Percentiles rank a stretch among this genome's conserved stretches.
Evolutionary conservation across 805 yeast species (phyloP).

Genomic region (Pichia exigua): DNA sequence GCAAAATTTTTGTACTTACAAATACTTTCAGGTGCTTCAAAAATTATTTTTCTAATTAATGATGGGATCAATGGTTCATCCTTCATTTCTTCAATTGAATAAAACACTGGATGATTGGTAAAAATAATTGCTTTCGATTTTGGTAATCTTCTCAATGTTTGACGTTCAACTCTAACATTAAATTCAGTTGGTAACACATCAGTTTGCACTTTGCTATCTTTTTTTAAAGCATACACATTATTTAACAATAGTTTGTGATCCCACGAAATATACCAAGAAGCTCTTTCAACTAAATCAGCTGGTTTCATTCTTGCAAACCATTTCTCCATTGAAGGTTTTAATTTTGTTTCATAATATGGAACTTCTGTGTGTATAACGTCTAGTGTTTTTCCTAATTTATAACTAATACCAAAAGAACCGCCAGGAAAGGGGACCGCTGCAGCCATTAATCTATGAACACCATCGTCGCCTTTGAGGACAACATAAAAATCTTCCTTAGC

Average conservation of each 20-base stretch:
- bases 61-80: slow-evolving; percentile 74
- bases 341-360: slow-evolving; percentile 60
- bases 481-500: slow-evolving; percentile 72
- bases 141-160: slow-evolving; percentile 61
- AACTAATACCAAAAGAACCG: slow-evolving; percentile 57
- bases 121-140: slow-evolving; percentile 58
- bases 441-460: slow-evolving; percentile 55
- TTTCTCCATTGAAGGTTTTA: slow-evolving; percentile 63
- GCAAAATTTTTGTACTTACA: slow-evolving; percentile 57
- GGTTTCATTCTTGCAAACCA: slow-evolving; percentile 61
- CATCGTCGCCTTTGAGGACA: slow-evolving; percentile 47
- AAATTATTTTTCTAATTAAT: slow-evolving; percentile 50
- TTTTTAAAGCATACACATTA: slow-evolving; percentile 43
- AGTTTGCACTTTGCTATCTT: slow-evolving; percentile 39
- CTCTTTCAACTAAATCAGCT: slow-evolving; percentile 60
- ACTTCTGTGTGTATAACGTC: slow-evolving; percentile 62
- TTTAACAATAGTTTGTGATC: slow-evolving; percentile 54
- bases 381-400: slow-evolving; percentile 52
- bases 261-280: slow-evolving; percentile 71
- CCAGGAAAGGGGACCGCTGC: slow-evolving; percentile 80
- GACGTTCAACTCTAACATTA: slow-evolving; percentile 66
- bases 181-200: slow-evolving; percentile 43
- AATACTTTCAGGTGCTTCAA: slow-evolving; percentile 60
- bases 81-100: slow-evolving; percentile 72
- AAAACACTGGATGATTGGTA: slow-evolving; percentile 73